Percentiles rank a stretch among this genome's conserved stretches.
Evolutionary conservation across 768 basidiomycete genomes (phyloP).

Genomic region (Boletus edulis): DNA sequence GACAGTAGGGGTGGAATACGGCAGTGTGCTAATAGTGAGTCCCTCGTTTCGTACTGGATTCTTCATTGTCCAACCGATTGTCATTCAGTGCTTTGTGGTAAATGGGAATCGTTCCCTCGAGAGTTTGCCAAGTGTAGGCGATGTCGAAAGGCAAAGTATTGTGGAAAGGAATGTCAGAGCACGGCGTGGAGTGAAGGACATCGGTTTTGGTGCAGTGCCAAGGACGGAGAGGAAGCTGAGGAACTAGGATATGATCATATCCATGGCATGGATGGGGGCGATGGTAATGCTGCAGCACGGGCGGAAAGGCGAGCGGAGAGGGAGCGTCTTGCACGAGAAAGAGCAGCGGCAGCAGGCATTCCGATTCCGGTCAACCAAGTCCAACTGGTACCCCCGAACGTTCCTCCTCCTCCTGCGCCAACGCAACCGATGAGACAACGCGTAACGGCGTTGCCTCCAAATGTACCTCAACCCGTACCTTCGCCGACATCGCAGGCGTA

Average conservation of each 20-base stretch:
- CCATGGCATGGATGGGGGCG: slow-evolving; percentile 12
- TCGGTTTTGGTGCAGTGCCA: slow-evolving; percentile 87
- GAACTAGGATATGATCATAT: slow-evolving; percentile 30
- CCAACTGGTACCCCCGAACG: slow-evolving; percentile 10
- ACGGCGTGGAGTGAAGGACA: slow-evolving; percentile 97
- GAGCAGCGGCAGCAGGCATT: slow-evolving; percentile 13
- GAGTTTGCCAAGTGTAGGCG: slow-evolving; percentile 97
- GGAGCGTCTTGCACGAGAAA: slow-evolving; percentile 30
- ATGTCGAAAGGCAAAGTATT: slow-evolving; percentile 98
- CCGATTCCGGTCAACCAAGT: slow-evolving; percentile 15
- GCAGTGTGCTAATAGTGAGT: slow-evolving; percentile 95
- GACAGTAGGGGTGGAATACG: slow-evolving; percentile 89
- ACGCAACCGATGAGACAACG: slow-evolving; percentile 26
- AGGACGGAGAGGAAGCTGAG: slow-evolving; percentile 47
- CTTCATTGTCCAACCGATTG: slow-evolving; percentile 1
- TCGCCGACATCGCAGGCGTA: slow-evolving; percentile 18
- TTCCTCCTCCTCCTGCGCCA: slow-evolving; percentile 15
- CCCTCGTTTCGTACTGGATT: neutral
- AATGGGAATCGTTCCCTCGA: slow-evolving; percentile 89
- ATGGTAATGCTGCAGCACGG: slow-evolving; percentile 15
- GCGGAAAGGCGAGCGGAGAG: slow-evolving; percentile 39
- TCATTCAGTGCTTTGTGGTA: slow-evolving; percentile 81
- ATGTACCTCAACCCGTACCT: slow-evolving; percentile 22
- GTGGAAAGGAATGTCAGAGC: slow-evolving; percentile 95
- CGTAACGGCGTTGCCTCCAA: slow-evolving; percentile 28